Evolutionary conservation across 1,284 basidiomycete species (phyloP).

Genomic region (Tilletia caries): DNA sequence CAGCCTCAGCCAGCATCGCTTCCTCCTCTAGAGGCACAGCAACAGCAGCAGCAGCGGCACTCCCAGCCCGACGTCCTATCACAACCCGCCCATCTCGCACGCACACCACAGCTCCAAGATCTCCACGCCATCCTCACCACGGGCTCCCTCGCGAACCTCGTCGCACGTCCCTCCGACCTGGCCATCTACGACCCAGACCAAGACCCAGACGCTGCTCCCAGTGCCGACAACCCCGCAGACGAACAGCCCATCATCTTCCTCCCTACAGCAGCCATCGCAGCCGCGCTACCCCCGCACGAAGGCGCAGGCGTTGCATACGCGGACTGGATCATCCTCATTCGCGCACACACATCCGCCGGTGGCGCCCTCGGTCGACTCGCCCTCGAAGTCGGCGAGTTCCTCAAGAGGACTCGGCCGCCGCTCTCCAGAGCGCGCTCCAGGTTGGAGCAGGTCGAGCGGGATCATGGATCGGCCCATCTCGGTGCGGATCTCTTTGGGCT

Average conservation of each 20-base stretch:
- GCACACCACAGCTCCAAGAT: constrained; percentile 5
- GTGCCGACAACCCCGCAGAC: not conserved
- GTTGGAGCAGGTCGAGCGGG: not conserved
- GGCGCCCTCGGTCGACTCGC: not conserved
- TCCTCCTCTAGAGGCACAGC: no score
- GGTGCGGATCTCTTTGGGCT: not conserved
- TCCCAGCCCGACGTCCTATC: not conserved
- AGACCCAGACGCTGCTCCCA: not conserved
- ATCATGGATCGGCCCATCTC: not conserved
- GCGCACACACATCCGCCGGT: not conserved
- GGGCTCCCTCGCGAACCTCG: not conserved
- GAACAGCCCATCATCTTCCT: constrained; percentile 8
- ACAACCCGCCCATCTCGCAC: not conserved
- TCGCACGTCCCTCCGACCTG: not conserved
- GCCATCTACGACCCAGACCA: not conserved
- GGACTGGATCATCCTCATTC: constrained; percentile 11
- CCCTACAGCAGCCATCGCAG: constrained; percentile 9
- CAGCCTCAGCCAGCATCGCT: not conserved
- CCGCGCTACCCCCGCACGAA: constrained; percentile 4
- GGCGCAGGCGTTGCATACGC: constrained; percentile 7
- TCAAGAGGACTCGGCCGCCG: not conserved
- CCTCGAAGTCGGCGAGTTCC: not conserved
- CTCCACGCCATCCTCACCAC: not conserved
- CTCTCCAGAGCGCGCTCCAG: not conserved
- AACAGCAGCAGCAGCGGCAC: not conserved